Evolutionary conservation across 352 stramenopile species (phyloP).

Genomic region (Lagenidium sp.): DNA sequence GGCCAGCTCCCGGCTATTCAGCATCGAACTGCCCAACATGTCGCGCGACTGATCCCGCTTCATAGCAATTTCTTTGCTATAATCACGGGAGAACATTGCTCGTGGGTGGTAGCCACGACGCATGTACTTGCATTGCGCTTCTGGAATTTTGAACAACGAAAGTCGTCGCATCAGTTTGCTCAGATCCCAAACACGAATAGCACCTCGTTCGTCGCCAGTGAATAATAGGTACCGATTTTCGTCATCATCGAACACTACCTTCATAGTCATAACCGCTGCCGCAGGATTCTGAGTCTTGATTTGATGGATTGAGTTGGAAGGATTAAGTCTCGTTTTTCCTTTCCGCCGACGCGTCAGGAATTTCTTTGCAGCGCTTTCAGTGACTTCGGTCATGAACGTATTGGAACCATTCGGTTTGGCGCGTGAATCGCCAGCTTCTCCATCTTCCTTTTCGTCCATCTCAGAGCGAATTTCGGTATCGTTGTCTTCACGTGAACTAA

Average conservation of each 20-base stretch:
- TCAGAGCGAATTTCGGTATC: not conserved
- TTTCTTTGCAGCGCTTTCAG: constrained; percentile 26
- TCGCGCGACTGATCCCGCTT: no score
- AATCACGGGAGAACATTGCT: constrained; percentile 49
- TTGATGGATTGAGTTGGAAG: not conserved
- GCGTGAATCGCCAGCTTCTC: constrained; percentile 4
- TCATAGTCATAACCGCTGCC: constrained; percentile 34
- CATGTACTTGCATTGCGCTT: constrained; percentile 51
- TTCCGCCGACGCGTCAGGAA: constrained; percentile 22
- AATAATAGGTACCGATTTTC: constrained; percentile 38
- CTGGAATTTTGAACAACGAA: constrained; percentile 40
- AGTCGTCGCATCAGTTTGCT: constrained; percentile 37
- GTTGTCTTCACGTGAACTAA: not conserved
- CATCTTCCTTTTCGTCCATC: constrained; percentile 1
- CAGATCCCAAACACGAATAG: constrained; percentile 42
- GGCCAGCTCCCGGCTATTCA: no score
- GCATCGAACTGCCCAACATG: no score
- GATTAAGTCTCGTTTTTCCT: not conserved
- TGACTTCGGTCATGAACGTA: constrained; percentile 23
- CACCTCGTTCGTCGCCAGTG: constrained; percentile 41
- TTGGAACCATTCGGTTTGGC: not conserved
- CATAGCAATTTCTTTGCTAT: constrained; percentile 23
- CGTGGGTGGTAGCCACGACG: constrained; percentile 52
- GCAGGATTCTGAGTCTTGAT: no score
- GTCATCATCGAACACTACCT: constrained; percentile 41